Conservation (phyloP, 116 monocot species). For the Iris pallida region DNA sequence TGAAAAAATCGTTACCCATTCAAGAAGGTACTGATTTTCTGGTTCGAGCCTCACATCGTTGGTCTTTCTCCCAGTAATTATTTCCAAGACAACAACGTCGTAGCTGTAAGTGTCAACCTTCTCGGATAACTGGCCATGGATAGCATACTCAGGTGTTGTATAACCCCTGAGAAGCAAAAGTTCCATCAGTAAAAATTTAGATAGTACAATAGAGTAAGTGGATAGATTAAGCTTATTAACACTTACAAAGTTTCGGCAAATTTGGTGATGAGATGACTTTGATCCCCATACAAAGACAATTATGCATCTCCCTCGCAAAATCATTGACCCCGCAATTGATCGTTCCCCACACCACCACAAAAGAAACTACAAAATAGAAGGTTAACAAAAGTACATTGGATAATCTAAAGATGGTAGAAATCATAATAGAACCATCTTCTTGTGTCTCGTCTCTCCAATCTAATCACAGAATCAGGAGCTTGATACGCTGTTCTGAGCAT, state of each 20-base stretch:
- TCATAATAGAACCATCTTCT: too few relatives aligned
- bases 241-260: conserved; percentile 66
- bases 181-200: neutral
- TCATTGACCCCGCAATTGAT: too few relatives aligned
- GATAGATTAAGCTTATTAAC: neutral
- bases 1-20: too few relatives aligned
- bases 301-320: too few relatives aligned
- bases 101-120: conserved; percentile 57
- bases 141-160: conserved; percentile 56
- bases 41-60: conserved; percentile 40
- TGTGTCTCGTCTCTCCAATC: too few relatives aligned
- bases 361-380: too few relatives aligned
- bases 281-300: neutral
- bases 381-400: too few relatives aligned
- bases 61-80: too few relatives aligned
- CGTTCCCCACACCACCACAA: too few relatives aligned
- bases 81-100: conserved; percentile 52
- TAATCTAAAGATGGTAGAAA: too few relatives aligned
- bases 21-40: conserved; percentile 40
- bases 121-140: conserved; percentile 54
- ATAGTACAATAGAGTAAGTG: neutral
- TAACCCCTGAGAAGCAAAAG: conserved; percentile 42
- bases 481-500: too few relatives aligned
- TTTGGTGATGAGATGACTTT: conserved; percentile 52
- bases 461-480: too few relatives aligned